phyloP scores from a whole-genome alignment of 805 yeast genomes.

The Yamadazyma laniorum region DNA sequence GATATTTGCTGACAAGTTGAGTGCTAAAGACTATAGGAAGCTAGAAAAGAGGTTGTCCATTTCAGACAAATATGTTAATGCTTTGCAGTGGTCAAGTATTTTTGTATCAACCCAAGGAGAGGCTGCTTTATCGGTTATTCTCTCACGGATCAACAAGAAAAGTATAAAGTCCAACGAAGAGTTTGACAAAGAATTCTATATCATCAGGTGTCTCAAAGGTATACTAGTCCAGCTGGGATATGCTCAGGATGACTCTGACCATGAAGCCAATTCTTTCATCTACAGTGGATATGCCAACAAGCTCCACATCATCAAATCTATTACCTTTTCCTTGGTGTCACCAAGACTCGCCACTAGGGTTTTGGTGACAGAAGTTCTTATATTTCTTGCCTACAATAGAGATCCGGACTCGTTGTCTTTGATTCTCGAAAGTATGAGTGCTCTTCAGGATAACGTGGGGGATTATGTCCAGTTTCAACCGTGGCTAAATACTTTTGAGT shows the following conservation, averaged over 20 bases:
- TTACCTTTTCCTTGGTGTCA: constrained; percentile 37
- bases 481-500: constrained; percentile 39
- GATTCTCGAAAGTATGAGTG: constrained; percentile 30
- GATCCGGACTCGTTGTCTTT: constrained; percentile 20
- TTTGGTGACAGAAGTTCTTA: constrained; percentile 40
- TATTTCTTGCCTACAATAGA: constrained; percentile 30
- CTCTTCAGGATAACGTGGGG: constrained; percentile 35
- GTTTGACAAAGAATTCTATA: constrained; percentile 38
- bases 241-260: constrained; percentile 10
- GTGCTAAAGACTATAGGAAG: constrained; percentile 32
- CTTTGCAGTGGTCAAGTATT: constrained; percentile 27
- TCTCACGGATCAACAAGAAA: constrained; percentile 38
- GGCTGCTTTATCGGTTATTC: constrained; percentile 38
- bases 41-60: constrained; percentile 33
- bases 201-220: constrained; percentile 37
- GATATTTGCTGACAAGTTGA: constrained; percentile 33
- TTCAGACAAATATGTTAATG: constrained; percentile 17
- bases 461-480: constrained; percentile 39
- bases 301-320: constrained; percentile 33
- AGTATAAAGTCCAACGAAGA: constrained; percentile 46
- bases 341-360: constrained; percentile 41
- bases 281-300: constrained; percentile 21
- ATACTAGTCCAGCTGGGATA: constrained; percentile 23
- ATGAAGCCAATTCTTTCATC: constrained; percentile 10
- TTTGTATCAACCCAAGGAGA: constrained; percentile 45